A percentile compares a stretch with the other conserved stretches of the same genome.
Evolutionary conservation across 2,329 filamentous ascomycete species (phyloP).

Genomic region (Aureobasidium sp.): DNA sequence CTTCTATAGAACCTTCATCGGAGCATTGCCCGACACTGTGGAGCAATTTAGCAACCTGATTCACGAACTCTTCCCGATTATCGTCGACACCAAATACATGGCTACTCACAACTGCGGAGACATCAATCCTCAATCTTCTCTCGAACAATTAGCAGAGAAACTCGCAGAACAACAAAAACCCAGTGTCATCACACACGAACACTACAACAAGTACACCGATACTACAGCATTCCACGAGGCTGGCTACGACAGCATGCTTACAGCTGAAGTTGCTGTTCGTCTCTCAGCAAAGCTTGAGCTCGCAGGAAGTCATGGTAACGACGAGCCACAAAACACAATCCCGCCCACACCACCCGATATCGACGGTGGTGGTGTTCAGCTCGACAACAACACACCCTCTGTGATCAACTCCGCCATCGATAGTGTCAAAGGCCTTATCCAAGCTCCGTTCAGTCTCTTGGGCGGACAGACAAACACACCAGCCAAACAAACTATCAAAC

Average conservation of each 20-base stretch:
- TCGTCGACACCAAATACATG: constrained; percentile 57
- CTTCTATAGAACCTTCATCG: constrained; percentile 54
- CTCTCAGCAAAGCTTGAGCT: constrained; percentile 44
- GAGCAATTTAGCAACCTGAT: constrained; percentile 44
- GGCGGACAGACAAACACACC: background rate
- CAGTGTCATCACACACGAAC: constrained; percentile 29
- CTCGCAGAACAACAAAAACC: constrained; percentile 35
- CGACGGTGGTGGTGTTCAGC: constrained; percentile 14
- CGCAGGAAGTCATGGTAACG: constrained; percentile 26
- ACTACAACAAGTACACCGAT: constrained; percentile 33
- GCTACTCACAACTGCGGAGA: constrained; percentile 48
- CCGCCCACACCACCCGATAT: constrained; percentile 10
- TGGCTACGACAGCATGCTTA: constrained; percentile 54
- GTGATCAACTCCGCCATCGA: background rate
- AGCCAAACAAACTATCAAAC: background rate
- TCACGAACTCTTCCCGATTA: constrained; percentile 45
- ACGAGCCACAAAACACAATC: constrained; percentile 8
- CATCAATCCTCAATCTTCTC: constrained; percentile 39
- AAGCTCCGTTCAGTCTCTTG: background rate
- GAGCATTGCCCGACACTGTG: constrained; percentile 44
- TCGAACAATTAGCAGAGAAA: constrained; percentile 40
- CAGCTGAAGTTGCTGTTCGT: constrained; percentile 49
- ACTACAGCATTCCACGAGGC: constrained; percentile 47
- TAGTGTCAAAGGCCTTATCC: constrained; percentile 1
- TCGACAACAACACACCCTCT: background rate